phyloP scores from a whole-genome alignment of 345 rosid genomes.

The Acer campestre region DNA sequence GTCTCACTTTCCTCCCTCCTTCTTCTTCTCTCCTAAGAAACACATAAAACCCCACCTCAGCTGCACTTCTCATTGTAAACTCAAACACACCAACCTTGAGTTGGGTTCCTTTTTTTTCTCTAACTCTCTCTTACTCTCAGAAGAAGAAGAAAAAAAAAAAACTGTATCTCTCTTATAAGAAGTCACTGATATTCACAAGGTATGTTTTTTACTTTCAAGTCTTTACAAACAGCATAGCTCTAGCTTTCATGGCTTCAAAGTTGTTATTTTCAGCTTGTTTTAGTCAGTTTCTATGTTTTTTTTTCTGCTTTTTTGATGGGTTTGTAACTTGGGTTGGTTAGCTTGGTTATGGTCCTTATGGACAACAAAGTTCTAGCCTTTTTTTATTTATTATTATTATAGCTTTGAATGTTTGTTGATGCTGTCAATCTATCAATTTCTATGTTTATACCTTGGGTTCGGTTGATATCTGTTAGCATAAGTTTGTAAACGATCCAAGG shows the following conservation, averaged over 20 bases:
- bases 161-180: not conserved
- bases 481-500: too few relatives aligned
- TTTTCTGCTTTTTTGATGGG: not conserved
- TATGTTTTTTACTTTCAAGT: conserved; percentile 13
- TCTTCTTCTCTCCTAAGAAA: conserved; percentile 37
- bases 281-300: not conserved
- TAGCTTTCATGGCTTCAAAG: not conserved
- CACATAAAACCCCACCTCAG: conserved; percentile 31
- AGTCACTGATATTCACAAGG: conserved; percentile 17
- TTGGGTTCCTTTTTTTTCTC: not conserved
- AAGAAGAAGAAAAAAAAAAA: not conserved
- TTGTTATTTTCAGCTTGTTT: not conserved
- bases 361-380: not conserved
- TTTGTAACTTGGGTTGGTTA: not conserved
- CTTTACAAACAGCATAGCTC: not conserved
- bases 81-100: conserved; percentile 19
- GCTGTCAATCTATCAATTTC: not conserved
- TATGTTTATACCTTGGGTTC: not conserved
- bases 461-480: too few relatives aligned
- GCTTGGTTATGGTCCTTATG: not conserved
- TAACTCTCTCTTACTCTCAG: not conserved
- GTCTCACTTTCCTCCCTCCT: conserved; percentile 66
- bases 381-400: too few relatives aligned
- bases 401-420: not conserved
- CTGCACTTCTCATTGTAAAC: conserved; percentile 8